Evolutionary conservation across 176 grass and related monocot species (phyloP).

Genomic region (Pontederia paniculata): DNA sequence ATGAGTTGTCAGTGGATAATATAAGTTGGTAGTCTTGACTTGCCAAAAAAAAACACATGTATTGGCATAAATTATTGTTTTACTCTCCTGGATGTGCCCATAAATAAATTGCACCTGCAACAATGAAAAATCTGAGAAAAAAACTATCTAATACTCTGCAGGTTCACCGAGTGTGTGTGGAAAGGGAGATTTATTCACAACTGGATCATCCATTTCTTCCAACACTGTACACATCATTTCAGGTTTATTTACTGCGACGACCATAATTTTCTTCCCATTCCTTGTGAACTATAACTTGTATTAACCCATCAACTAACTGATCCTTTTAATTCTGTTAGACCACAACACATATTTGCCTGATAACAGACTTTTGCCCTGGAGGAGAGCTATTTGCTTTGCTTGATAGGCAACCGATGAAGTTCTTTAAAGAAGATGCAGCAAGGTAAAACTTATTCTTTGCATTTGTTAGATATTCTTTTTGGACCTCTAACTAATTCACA

Average conservation of each 20-base stretch:
- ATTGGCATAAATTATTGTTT: too few relatives aligned
- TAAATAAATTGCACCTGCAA: neutral
- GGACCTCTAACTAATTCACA: too few relatives aligned
- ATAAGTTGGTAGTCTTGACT: too few relatives aligned
- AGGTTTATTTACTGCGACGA: constrained; percentile 29
- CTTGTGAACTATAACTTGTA: neutral
- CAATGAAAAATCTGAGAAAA: neutral
- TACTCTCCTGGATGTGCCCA: too few relatives aligned
- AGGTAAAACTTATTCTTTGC: constrained; percentile 32
- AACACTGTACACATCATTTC: constrained; percentile 92
- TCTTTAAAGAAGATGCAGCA: constrained; percentile 84
- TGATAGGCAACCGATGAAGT: constrained; percentile 81
- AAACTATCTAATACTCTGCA: constrained; percentile 13
- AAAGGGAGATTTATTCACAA: constrained; percentile 93
- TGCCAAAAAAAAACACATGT: too few relatives aligned
- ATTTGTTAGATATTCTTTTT: neutral
- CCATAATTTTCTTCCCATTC: neutral
- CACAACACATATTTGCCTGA: constrained; percentile 93
- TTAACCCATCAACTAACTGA: neutral
- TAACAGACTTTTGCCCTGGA: constrained; percentile 95
- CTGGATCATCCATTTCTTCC: constrained; percentile 98
- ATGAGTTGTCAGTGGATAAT: too few relatives aligned
- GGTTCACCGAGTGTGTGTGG: constrained; percentile 90
- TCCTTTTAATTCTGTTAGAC: constrained; percentile 47
- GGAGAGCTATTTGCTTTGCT: constrained; percentile 92